phyloP scores from a whole-genome alignment of 1,284 basidiomycete species.

The Papiliotrema terrestris region DNA sequence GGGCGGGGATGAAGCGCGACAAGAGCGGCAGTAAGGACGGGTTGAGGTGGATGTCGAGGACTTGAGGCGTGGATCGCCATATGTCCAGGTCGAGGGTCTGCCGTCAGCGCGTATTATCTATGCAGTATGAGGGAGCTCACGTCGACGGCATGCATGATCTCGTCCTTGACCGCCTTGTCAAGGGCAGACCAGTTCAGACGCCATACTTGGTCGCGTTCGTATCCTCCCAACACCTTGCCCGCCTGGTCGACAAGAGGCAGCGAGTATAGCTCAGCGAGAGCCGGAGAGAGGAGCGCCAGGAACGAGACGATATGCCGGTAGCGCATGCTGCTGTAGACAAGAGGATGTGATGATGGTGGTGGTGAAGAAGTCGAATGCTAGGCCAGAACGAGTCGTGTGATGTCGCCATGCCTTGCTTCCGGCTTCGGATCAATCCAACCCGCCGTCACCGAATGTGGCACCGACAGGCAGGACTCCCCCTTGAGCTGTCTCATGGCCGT shows the following conservation, averaged over 20 bases:
- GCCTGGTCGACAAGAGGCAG: neutral
- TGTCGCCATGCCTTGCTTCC: too few species aligned
- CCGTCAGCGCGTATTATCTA: neutral
- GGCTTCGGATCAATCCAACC: too few species aligned
- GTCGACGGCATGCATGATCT: conserved; percentile 18
- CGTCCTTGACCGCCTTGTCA: conserved; percentile 4
- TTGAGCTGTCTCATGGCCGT: too few species aligned
- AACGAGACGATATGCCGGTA: too few species aligned
- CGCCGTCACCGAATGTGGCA: too few species aligned
- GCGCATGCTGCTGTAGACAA: too few species aligned
- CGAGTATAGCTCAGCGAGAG: neutral
- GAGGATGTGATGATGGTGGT: too few species aligned
- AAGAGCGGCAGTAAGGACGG: conserved; percentile 8
- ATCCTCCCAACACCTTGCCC: neutral
- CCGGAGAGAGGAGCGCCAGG: neutral
- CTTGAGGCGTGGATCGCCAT: conserved; percentile 33
- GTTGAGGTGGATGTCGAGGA: conserved; percentile 34
- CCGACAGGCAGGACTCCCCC: too few species aligned
- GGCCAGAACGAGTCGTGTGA: too few species aligned
- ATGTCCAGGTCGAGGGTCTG: conserved; percentile 43
- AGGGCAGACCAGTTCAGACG: conserved; percentile 22
- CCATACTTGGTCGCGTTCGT: conserved; percentile 33
- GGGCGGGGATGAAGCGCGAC: conserved; percentile 8
- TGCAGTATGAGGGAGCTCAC: conserved; percentile 10
- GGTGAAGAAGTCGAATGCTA: too few species aligned